Conservation (phyloP, 495 filamentous ascomycete species). For the Parmelia sp. region DNA sequence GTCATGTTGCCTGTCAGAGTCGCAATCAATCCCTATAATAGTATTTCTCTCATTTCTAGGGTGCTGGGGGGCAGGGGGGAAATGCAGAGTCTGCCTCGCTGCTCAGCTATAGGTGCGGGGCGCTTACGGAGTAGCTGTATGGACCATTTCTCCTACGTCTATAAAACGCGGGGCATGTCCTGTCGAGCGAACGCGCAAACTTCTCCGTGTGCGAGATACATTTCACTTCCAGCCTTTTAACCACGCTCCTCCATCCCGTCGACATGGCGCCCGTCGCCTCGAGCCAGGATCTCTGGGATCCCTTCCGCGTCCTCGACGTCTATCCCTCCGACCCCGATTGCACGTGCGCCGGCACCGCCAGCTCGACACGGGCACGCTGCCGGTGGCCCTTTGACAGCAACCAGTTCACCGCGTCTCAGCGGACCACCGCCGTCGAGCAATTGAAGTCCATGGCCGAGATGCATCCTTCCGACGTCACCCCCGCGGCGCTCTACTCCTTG, state of each 20-base stretch:
- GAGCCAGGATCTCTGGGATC: background rate
- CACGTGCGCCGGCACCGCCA: background rate
- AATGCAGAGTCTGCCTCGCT: background rate
- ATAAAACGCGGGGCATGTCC: background rate
- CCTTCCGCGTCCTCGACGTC: background rate
- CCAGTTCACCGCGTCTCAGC: background rate
- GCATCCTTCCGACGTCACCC: background rate
- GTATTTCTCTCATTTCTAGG: too few relatives aligned
- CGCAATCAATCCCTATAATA: too few relatives aligned
- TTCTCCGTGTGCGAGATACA: background rate
- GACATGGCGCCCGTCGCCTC: slow-evolving; percentile 1
- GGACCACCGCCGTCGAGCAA: background rate
- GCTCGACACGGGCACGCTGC: background rate
- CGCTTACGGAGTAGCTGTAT: background rate
- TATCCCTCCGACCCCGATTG: background rate
- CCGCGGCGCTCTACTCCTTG: background rate
- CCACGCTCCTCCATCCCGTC: background rate
- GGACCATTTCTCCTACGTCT: background rate
- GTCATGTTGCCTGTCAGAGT: too few relatives aligned
- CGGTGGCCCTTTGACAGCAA: background rate
- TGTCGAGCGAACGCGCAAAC: background rate
- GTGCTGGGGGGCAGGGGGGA: too few relatives aligned
- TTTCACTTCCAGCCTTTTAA: background rate
- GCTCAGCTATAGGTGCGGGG: background rate
- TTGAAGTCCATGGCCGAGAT: background rate